Conservation (phyloP, 2,329 filamentous ascomycete species). For the Septoria petroselini region DNA sequence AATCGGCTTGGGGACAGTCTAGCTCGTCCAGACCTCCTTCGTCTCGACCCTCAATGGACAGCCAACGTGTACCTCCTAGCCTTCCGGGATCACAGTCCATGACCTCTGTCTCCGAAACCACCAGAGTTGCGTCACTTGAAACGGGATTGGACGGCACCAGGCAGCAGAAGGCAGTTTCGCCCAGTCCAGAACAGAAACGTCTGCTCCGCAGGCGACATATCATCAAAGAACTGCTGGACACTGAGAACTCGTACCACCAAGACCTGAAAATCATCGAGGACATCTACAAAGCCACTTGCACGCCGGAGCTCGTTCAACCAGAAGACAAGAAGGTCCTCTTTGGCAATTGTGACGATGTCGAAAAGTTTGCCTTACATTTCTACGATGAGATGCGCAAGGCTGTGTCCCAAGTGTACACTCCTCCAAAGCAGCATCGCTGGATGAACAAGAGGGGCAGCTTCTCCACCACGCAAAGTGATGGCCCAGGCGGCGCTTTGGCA, state of each 20-base stretch:
- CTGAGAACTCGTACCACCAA: conserved; percentile 82
- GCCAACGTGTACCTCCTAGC: conserved; percentile 30
- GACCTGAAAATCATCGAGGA: conserved; percentile 98
- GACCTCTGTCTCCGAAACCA: conserved; percentile 36
- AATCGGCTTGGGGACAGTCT: conserved; percentile 29
- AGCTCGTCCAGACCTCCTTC: conserved; percentile 23
- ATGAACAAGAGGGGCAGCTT: conserved; percentile 52
- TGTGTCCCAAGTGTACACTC: conserved; percentile 73
- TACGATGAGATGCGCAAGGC: conserved; percentile 77
- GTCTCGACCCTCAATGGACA: conserved; percentile 36
- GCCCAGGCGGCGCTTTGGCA: conserved; percentile 34
- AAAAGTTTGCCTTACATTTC: conserved; percentile 78
- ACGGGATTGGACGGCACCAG: conserved; percentile 25
- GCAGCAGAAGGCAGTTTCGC: conserved; percentile 28
- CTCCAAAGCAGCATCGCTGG: conserved; percentile 56
- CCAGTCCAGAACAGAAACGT: conserved; percentile 57
- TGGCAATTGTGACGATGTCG: conserved; percentile 86
- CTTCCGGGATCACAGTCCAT: conserved; percentile 36
- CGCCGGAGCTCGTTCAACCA: conserved; percentile 69
- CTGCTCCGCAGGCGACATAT: conserved; percentile 77
- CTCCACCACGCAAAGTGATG: conserved; percentile 43
- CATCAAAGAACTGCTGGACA: conserved; percentile 89
- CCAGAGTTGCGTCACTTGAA: conserved; percentile 31
- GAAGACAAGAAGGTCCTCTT: conserved; percentile 90
- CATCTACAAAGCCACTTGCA: conserved; percentile 84